Percentiles rank a stretch among this genome's conserved stretches.
phyloP scores from a whole-genome alignment of 768 basidiomycete genomes.

The Rhizopogon rudus region DNA sequence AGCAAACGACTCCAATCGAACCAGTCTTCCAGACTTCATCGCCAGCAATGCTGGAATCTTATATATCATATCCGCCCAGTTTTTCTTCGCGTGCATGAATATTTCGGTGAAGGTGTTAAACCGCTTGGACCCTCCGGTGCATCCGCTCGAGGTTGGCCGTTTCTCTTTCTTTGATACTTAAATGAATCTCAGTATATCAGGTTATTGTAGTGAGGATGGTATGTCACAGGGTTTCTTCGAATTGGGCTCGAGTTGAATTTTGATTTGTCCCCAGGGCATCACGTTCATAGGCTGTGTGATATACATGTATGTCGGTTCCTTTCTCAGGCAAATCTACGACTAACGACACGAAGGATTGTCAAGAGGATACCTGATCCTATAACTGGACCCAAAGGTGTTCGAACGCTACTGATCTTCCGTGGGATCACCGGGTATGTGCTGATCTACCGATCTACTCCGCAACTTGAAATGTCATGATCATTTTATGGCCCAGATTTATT shows the following conservation, averaged over 20 bases:
- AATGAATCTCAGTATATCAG: constrained; percentile 18
- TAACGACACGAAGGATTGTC: constrained; percentile 25
- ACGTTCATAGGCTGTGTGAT: constrained; percentile 46
- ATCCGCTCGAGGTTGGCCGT: constrained; percentile 46
- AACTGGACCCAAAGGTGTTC: constrained; percentile 65
- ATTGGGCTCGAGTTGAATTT: background rate
- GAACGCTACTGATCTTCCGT: constrained; percentile 49
- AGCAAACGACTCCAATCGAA: background rate
- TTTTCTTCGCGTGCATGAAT: constrained; percentile 59
- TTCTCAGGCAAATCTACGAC: background rate
- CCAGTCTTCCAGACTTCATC: constrained; percentile 3
- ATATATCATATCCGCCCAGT: constrained; percentile 50
- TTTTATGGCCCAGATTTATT: constrained; percentile 51
- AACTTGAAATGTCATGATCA: background rate
- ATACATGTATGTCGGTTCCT: constrained; percentile 38
- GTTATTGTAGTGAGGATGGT: constrained; percentile 60
- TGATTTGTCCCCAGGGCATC: constrained; percentile 32
- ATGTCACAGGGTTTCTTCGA: constrained; percentile 4
- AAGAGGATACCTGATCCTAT: constrained; percentile 50
- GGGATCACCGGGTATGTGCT: constrained; percentile 57
- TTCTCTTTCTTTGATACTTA: background rate
- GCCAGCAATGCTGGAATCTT: constrained; percentile 52
- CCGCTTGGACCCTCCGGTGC: constrained; percentile 50
- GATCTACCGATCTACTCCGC: background rate
- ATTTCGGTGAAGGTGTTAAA: constrained; percentile 60